Conservation (phyloP, 2,329 filamentous ascomycete species). For the Talaromyces sp. region DNA sequence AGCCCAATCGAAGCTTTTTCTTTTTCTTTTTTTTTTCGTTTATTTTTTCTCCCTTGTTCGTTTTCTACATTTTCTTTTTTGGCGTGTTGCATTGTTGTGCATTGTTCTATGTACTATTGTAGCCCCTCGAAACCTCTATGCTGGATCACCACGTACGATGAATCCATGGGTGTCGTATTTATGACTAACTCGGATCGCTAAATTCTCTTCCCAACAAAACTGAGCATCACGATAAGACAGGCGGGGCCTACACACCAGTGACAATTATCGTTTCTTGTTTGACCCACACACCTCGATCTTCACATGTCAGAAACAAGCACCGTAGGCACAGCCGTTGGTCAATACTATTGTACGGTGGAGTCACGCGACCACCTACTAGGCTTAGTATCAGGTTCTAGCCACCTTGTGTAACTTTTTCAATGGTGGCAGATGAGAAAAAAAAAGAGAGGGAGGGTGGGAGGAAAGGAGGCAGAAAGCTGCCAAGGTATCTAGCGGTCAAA, state of each 20-base stretch:
- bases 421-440: not conserved
- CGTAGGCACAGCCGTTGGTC: not conserved
- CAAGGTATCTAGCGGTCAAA: not conserved
- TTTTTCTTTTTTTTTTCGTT: not conserved
- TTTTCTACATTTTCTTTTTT: not conserved
- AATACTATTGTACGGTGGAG: not conserved
- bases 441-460: not conserved
- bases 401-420: not conserved
- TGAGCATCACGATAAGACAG: not conserved
- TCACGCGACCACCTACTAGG: not conserved
- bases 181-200: not conserved
- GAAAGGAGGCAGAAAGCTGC: not conserved
- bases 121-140: no score
- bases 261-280: not conserved
- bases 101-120: no score
- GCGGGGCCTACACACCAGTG: not conserved
- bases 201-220: not conserved
- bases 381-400: not conserved
- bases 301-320: not conserved
- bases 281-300: not conserved
- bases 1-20: not conserved
- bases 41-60: not conserved
- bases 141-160: no score
- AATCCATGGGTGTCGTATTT: not conserved
- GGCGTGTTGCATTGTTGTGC: not conserved